These are phyloP conservation scores for Mycena chlorophos DNA, from an alignment of 768 basidiomycete species.

Conservation along the genomic window DNA sequence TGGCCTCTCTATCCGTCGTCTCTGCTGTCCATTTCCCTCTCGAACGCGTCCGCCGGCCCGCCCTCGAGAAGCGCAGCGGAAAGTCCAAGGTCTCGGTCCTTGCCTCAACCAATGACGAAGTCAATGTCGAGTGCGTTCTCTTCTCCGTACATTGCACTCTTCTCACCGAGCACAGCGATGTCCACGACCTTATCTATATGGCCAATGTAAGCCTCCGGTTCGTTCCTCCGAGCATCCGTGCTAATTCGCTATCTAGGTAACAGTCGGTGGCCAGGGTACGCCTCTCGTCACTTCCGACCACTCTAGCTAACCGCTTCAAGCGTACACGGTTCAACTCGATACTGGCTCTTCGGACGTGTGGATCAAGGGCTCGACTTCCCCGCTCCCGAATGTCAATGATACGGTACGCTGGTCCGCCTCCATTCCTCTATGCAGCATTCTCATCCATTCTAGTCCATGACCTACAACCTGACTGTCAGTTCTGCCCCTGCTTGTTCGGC, in stretches of 20 bases:
- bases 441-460: constrained; percentile 35
- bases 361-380: constrained; percentile 50
- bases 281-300: constrained; percentile 12
- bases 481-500: constrained; percentile 2
- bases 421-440: constrained; percentile 5
- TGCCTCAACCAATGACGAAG: constrained; percentile 28
- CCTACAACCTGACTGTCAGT: constrained; percentile 65
- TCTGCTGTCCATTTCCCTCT: constrained; percentile 51
- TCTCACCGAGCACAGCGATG: too few relatives aligned
- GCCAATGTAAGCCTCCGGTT: constrained; percentile 56
- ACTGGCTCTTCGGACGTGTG: constrained; percentile 86
- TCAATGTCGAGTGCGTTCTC: too few relatives aligned
- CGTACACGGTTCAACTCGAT: constrained; percentile 75
- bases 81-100: constrained; percentile 36
- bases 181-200: constrained; percentile 77
- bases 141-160: too few relatives aligned
- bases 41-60: constrained; percentile 41
- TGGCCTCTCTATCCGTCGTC: constrained; percentile 31
- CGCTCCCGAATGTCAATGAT: constrained; percentile 48
- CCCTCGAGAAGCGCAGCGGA: constrained; percentile 33
- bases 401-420: constrained; percentile 40
- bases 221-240: constrained; percentile 1
- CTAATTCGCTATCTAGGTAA: constrained; percentile 47
- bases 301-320: constrained; percentile 36
- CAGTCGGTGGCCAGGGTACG: constrained; percentile 62